Base-by-base conservation (phyloP, 1,284 basidiomycete species). In the Sporisorium iseilematis-ciliati region DNA sequence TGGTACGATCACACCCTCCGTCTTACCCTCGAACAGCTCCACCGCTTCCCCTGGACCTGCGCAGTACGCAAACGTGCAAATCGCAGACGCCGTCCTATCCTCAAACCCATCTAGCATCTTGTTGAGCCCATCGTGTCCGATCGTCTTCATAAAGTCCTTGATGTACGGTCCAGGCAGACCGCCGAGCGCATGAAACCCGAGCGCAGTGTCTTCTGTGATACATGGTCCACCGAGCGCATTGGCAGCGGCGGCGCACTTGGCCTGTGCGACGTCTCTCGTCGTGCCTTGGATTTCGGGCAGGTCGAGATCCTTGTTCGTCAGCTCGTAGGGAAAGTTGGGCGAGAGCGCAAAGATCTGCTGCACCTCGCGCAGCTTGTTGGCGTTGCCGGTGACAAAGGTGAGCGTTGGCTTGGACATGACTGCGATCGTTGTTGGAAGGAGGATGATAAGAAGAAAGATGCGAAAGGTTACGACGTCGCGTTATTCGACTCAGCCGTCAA, bases 121-220 rank as follows among this genome's bases (percentile, higher is more conserved):
- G 86, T 96, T 95, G 23, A 99, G 88, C 31, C 96, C 95, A 88
- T 80, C 65, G 43, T 69, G 72, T 12, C 77, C 80, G 42, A 82
- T 50, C 7, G 61, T 67, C 50, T 67, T 69, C 60, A 79, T 60
- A 50, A 80, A 82, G 81, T 94, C 89, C 83, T 99, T 99, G 88
- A 99, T 97, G 86, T 97, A 99, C 0, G 95, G 95, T 0, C 96
- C 97, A 2, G 96, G 96, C 7, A 99, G 89, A 0, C 94, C 95
- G 42, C 91, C 90, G 38, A 98, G 87, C 0, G 95, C 95, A 75
- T 91, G 90, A 83, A 95, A 98, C 81, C 92, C 93, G 5, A 99
- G 89, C 0, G 96, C 94, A 0, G 96, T 98, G 85, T 99, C 97
- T 68, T 99, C 96, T 0, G 95, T 98, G 73, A 99, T 94, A 82